phyloP scores from a whole-genome alignment of 441 rosid genomes.

The Breynia disticha region DNA sequence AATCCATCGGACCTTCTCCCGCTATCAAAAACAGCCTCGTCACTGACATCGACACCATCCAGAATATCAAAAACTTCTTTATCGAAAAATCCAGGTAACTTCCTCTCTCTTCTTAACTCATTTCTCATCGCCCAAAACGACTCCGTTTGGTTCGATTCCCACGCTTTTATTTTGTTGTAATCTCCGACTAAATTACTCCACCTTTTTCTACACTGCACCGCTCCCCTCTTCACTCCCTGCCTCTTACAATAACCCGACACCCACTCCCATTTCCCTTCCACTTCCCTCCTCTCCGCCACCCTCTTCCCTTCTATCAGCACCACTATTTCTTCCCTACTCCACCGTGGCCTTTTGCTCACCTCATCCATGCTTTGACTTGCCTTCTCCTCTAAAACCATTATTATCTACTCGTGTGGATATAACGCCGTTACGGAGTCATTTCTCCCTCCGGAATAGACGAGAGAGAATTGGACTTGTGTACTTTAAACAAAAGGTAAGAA shows the following conservation, averaged over 20 bases:
- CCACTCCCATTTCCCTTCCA: constrained; percentile 77
- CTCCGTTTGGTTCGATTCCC: constrained; percentile 84
- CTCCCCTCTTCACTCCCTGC: constrained; percentile 90
- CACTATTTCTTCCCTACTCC: constrained; percentile 93
- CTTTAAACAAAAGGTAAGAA: not conserved
- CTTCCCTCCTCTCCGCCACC: constrained; percentile 80
- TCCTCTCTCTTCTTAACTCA: constrained; percentile 76
- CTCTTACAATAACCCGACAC: constrained; percentile 83
- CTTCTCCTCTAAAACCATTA: constrained; percentile 52
- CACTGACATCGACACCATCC: constrained; percentile 46
- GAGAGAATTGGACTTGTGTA: not conserved
- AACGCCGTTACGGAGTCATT: constrained; percentile 47
- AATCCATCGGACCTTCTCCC: too few relatives aligned
- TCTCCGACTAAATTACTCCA: constrained; percentile 97
- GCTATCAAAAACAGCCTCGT: too few relatives aligned
- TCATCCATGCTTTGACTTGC: constrained; percentile 62
- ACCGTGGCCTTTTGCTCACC: constrained; percentile 70
- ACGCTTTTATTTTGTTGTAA: constrained; percentile 83
- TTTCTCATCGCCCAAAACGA: constrained; percentile 97
- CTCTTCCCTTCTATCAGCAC: constrained; percentile 89
- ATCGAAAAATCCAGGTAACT: constrained; percentile 88
- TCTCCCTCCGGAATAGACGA: too few relatives aligned
- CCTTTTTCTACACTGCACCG: constrained; percentile 95
- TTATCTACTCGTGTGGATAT: too few relatives aligned
- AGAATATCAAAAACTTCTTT: constrained; percentile 82